These are phyloP conservation scores for Alnus rubra DNA, from an alignment of 306 rosid genomes.

Conservation along the genomic window DNA sequence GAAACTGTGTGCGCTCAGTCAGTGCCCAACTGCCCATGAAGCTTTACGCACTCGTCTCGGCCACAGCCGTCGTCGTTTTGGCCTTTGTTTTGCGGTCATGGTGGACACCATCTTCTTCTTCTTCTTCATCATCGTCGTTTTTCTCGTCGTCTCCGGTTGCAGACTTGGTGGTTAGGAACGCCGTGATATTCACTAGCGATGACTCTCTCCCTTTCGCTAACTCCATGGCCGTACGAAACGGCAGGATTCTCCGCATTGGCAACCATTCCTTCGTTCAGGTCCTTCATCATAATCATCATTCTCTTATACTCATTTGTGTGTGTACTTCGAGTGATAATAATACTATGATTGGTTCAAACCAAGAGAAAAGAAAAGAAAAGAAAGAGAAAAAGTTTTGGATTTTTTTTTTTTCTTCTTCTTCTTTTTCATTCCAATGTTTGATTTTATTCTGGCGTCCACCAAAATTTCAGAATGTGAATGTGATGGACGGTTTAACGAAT, in stretches of 20 bases:
- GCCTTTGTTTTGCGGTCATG: slow-evolving; percentile 23
- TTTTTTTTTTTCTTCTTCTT: too few species aligned
- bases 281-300: not conserved
- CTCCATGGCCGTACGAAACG: slow-evolving; percentile 68
- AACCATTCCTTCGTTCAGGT: slow-evolving; percentile 67
- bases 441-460: too few species aligned
- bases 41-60: slow-evolving; percentile 19
- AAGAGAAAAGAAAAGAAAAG: too few species aligned
- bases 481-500: too few species aligned
- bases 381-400: too few species aligned
- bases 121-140: slow-evolving; percentile 15
- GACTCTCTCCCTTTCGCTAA: slow-evolving; percentile 73
- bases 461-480: too few species aligned
- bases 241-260: slow-evolving; percentile 71
- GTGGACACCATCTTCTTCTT: not conserved
- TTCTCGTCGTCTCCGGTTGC: slow-evolving; percentile 31
- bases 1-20: not conserved
- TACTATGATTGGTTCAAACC: too few species aligned
- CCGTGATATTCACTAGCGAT: slow-evolving; percentile 63
- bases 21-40: slow-evolving; percentile 21
- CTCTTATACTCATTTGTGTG: not conserved
- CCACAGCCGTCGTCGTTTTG: slow-evolving; percentile 36
- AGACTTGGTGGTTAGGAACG: slow-evolving; percentile 66
- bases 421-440: too few species aligned
- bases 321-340: not conserved